Conservation (phyloP, 257 asterid genomes). For the Solanum tarapatanum region DNA sequence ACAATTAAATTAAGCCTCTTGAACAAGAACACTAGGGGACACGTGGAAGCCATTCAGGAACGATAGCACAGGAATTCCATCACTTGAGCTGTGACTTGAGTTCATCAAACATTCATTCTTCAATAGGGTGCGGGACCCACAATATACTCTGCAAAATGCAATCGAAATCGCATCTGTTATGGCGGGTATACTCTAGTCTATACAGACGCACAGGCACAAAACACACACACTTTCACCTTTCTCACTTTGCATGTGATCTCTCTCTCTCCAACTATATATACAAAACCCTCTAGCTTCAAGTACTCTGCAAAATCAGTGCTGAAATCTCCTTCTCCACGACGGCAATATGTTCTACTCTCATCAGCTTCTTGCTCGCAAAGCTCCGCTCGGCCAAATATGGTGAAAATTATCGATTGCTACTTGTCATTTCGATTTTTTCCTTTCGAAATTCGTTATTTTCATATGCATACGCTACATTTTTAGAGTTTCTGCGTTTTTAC, state of each 20-base stretch:
- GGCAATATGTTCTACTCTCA: slow-evolving; percentile 72
- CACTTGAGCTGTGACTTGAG: background rate
- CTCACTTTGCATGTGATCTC: background rate
- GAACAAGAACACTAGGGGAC: background rate
- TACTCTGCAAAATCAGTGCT: background rate
- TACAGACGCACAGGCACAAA: background rate
- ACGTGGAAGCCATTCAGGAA: background rate
- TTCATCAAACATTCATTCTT: background rate
- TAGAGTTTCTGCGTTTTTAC: background rate
- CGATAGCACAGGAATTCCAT: background rate
- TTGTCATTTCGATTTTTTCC: background rate
- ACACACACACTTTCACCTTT: background rate
- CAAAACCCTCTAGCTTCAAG: background rate
- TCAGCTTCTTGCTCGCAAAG: background rate
- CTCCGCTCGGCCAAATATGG: background rate
- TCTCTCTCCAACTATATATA: background rate
- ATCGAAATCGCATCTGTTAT: background rate
- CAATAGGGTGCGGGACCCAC: background rate
- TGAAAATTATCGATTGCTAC: background rate
- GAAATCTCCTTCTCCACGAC: background rate
- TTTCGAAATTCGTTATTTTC: background rate
- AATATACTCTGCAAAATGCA: background rate
- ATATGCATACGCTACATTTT: background rate
- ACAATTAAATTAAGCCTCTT: background rate
- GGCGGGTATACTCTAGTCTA: background rate